Percentiles rank a stretch among this genome's conserved stretches.
Conservation (phyloP, 768 basidiomycete genomes). For the Pseudohyphozyma bogoriensis region DNA sequence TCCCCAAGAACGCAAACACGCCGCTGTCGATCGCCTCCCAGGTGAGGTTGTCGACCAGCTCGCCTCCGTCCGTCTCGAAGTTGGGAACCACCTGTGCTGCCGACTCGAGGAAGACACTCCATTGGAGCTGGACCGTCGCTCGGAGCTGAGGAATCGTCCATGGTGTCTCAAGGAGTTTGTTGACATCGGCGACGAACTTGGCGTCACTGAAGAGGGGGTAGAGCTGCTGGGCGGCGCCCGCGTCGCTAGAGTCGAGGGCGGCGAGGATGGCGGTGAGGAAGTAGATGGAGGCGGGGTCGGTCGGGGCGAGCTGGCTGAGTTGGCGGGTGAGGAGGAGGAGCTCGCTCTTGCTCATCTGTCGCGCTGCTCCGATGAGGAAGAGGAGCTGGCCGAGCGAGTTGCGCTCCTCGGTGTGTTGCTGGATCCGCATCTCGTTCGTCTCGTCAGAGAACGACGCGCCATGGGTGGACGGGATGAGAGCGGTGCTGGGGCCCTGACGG, state of each 20-base stretch:
- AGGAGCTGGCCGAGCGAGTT: slow-evolving; percentile 26
- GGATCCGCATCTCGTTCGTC: slow-evolving; percentile 16
- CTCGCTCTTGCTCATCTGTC: slow-evolving; percentile 11
- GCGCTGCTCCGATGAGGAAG: slow-evolving; percentile 26
- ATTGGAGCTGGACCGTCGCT: slow-evolving; percentile 66
- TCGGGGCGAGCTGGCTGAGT: slow-evolving; percentile 42
- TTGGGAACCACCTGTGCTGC: slow-evolving; percentile 59
- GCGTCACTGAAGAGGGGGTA: slow-evolving; percentile 19
- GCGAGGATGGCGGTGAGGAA: slow-evolving; percentile 52
- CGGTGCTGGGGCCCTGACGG: slow-evolving; percentile 2
- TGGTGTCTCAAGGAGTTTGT: slow-evolving; percentile 14
- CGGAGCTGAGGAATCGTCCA: slow-evolving; percentile 49
- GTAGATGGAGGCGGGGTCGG: slow-evolving; percentile 60
- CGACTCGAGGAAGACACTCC: slow-evolving; percentile 76
- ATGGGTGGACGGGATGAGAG: slow-evolving; percentile 7
- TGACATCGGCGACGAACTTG: slow-evolving; percentile 14
- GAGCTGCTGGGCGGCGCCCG: slow-evolving; percentile 40
- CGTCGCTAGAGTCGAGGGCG: slow-evolving; percentile 47
- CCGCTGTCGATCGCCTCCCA: slow-evolving; percentile 76
- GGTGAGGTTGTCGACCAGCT: slow-evolving; percentile 71
- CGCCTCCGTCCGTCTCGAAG: slow-evolving; percentile 50
- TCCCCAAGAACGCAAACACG: slow-evolving; percentile 60
- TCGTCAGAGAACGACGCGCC: slow-evolving; percentile 25
- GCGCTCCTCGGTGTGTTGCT: slow-evolving; percentile 24
- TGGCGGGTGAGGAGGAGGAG: slow-evolving; percentile 19